Evolutionary conservation across 306 rosid species (phyloP).

Genomic region (Cucumis hystrix): DNA sequence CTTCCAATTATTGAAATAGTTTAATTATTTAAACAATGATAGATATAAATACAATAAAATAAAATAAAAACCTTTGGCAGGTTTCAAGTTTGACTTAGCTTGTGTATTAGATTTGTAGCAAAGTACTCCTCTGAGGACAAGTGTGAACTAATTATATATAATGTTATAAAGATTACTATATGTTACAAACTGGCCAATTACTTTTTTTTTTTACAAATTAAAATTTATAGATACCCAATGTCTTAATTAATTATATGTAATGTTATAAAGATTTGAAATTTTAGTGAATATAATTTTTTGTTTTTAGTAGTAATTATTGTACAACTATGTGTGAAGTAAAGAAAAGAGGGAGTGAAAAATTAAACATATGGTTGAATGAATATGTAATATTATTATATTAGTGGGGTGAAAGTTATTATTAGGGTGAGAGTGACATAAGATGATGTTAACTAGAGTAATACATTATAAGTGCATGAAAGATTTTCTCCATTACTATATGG

Average conservation of each 20-base stretch:
- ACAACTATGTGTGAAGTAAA: not conserved
- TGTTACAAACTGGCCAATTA: too few species aligned
- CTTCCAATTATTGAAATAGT: not conserved
- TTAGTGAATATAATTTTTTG: too few species aligned
- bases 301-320: not conserved
- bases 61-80: not conserved
- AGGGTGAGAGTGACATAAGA: not conserved
- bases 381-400: too few species aligned
- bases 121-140: not conserved
- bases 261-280: too few species aligned
- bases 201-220: too few species aligned
- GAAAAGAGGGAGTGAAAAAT: not conserved
- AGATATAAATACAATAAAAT: not conserved
- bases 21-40: not conserved
- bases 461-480: not conserved
- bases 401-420: too few species aligned
- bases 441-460: too few species aligned
- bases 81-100: not conserved
- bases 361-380: too few species aligned
- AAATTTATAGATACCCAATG: too few species aligned
- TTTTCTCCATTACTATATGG: not conserved
- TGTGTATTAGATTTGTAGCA: not conserved
- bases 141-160: too few species aligned
- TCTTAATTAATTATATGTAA: too few species aligned
- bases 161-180: too few species aligned